Evolutionary conservation across 768 basidiomycete species (phyloP).

Genomic region (Neoboletus subvelutipes): DNA sequence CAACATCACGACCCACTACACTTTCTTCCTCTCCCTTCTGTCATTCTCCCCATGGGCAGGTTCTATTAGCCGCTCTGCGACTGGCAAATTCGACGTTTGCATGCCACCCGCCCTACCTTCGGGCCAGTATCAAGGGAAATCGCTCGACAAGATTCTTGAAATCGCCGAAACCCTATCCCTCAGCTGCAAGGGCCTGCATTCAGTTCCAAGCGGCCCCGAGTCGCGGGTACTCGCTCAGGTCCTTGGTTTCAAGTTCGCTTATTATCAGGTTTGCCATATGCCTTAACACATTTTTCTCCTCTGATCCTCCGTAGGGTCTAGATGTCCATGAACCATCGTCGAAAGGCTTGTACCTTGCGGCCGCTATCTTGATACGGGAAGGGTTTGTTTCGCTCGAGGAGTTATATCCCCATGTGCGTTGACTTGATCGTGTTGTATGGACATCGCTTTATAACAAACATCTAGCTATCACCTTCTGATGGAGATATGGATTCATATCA

Average conservation of each 20-base stretch:
- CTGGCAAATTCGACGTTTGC: slow-evolving; percentile 26
- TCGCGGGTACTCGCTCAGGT: slow-evolving; percentile 82
- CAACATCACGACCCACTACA: slow-evolving; percentile 78
- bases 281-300: neutral
- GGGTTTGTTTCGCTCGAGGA: slow-evolving; percentile 86
- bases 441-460: slow-evolving; percentile 6
- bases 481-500: slow-evolving; percentile 68
- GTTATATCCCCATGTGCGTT: slow-evolving; percentile 85
- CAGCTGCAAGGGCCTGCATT: slow-evolving; percentile 1
- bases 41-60: slow-evolving; percentile 87
- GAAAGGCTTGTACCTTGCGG: slow-evolving; percentile 72
- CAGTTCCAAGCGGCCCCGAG: slow-evolving; percentile 31
- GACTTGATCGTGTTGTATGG: neutral
- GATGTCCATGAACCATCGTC: slow-evolving; percentile 64
- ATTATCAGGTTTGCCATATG: slow-evolving; percentile 71
- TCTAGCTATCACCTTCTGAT: slow-evolving; percentile 72
- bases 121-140: slow-evolving; percentile 54
- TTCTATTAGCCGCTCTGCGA: slow-evolving; percentile 36
- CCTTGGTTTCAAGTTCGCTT: slow-evolving; percentile 94
- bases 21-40: slow-evolving; percentile 85
- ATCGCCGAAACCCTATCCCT: slow-evolving; percentile 44
- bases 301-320: slow-evolving; percentile 41
- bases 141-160: slow-evolving; percentile 63
- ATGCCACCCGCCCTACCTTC: slow-evolving; percentile 42
- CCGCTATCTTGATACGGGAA: slow-evolving; percentile 88